A percentile compares a stretch with the other conserved stretches of the same genome.
phyloP scores from a whole-genome alignment of 129 eudicot genomes.

The Centaurea solstitialis region DNA sequence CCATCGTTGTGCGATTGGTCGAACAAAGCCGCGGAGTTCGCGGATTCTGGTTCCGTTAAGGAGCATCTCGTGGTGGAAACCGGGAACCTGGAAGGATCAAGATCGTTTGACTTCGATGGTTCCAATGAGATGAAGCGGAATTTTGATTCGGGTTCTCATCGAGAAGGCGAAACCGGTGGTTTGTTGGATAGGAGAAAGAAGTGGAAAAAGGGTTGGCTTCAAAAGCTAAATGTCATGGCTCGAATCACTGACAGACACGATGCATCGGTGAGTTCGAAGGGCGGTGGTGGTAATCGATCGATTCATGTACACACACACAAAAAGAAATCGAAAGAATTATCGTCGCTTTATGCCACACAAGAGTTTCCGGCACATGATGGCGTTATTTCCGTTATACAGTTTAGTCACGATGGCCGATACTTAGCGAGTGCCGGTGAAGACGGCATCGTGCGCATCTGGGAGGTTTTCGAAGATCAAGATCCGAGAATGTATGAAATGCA shows the following conservation, averaged over 20 bases:
- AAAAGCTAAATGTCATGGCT: slow-evolving; percentile 48
- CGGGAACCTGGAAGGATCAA: slow-evolving; percentile 37
- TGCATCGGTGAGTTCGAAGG: slow-evolving; percentile 21
- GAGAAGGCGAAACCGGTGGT: slow-evolving; percentile 24
- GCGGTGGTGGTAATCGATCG: slow-evolving; percentile 17
- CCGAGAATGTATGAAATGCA: slow-evolving; percentile 35
- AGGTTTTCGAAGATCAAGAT: slow-evolving; percentile 70
- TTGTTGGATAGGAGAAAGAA: slow-evolving; percentile 40
- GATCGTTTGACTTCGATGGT: slow-evolving; percentile 45
- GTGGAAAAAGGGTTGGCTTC: slow-evolving; percentile 60
- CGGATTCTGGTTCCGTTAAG: slow-evolving; percentile 19
- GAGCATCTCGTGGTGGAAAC: slow-evolving; percentile 31
- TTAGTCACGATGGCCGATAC: slow-evolving; percentile 81
- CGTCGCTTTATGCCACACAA: slow-evolving; percentile 65
- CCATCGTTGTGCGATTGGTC: slow-evolving; percentile 37
- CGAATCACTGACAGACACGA: slow-evolving; percentile 35
- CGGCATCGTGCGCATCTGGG: slow-evolving; percentile 73
- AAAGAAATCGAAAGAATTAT: slow-evolving; percentile 66
- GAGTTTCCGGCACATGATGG: slow-evolving; percentile 82
- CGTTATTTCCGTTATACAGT: slow-evolving; percentile 70
- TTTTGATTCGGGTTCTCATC: slow-evolving; percentile 40
- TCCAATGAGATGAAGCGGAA: slow-evolving; percentile 29
- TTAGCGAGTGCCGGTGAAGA: slow-evolving; percentile 91
- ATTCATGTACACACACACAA: slow-evolving; percentile 54
- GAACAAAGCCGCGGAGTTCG: slow-evolving; percentile 15